Percentiles rank a stretch among this genome's conserved stretches.
Conservation (phyloP, 163 green algal species). For the Scenedesmus sp. region DNA sequence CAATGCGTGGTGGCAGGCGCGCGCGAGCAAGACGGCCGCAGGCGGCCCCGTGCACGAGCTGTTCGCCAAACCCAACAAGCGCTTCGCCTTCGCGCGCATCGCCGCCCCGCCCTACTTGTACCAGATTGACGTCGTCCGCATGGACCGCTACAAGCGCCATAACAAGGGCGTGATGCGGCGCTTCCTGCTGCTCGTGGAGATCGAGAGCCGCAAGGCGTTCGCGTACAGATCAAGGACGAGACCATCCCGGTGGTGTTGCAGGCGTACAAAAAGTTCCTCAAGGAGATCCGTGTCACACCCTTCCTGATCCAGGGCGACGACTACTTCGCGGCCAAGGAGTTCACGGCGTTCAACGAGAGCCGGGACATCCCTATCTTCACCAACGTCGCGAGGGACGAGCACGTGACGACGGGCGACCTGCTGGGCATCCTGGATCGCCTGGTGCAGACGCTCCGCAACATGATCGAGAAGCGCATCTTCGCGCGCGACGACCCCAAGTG, state of each 20-base stretch:
- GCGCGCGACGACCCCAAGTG: neutral
- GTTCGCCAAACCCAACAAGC: neutral
- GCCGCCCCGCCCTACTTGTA: neutral
- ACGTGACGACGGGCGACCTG: neutral
- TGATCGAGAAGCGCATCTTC: neutral
- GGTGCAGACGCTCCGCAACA: neutral
- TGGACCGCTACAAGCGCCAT: constrained; percentile 7
- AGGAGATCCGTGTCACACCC: neutral
- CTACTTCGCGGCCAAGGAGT: neutral
- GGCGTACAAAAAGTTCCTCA: constrained; percentile 5
- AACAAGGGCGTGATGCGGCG: neutral
- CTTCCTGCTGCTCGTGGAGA: neutral
- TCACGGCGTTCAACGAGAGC: neutral
- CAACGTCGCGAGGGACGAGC: neutral
- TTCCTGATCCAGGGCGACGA: neutral
- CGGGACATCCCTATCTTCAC: neutral
- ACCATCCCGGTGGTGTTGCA: neutral
- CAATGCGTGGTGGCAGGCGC: too few relatives aligned
- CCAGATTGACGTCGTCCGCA: neutral
- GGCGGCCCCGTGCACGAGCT: neutral
- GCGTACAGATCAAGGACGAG: too few relatives aligned
- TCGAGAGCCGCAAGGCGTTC: neutral
- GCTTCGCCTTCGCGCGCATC: neutral
- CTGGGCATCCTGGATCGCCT: neutral
- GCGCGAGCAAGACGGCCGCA: too few relatives aligned